Conservation (phyloP, 495 filamentous ascomycete species). For the Copromyces sp. region DNA sequence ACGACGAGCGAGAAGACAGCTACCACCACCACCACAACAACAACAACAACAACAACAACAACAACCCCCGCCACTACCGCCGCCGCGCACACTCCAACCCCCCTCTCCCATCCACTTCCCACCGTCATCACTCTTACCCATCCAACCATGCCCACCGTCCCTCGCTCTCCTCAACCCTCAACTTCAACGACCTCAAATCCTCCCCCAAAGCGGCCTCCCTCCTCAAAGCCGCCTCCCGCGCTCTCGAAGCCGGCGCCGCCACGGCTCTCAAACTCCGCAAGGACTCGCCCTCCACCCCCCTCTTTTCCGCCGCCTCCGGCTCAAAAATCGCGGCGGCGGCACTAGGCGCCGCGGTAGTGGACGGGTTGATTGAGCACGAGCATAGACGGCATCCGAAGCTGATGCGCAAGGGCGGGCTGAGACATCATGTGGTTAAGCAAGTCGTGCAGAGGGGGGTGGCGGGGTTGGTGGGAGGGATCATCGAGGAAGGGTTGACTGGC, state of each 20-base stretch:
- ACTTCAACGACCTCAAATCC: neutral
- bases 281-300: slow-evolving; percentile 12
- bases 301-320: slow-evolving; percentile 17
- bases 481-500: neutral
- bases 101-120: neutral
- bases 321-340: slow-evolving; percentile 20
- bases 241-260: slow-evolving; percentile 19
- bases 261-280: slow-evolving; percentile 18
- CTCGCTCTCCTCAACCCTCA: neutral
- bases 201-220: slow-evolving; percentile 3
- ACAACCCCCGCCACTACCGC: neutral
- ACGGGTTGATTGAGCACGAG: slow-evolving; percentile 17
- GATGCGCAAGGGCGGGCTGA: slow-evolving; percentile 18
- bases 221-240: slow-evolving; percentile 9
- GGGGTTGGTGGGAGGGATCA: slow-evolving; percentile 8
- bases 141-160: neutral
- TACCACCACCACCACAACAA: neutral
- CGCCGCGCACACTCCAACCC: neutral
- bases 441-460: slow-evolving; percentile 15
- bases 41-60: neutral
- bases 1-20: neutral
- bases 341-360: slow-evolving; percentile 20
- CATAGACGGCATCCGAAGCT: slow-evolving; percentile 1
- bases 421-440: slow-evolving; percentile 18
- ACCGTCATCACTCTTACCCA: slow-evolving; percentile 1